phyloP scores from a whole-genome alignment of 805 yeast species.

The Nakazawaea ishiwadae region DNA sequence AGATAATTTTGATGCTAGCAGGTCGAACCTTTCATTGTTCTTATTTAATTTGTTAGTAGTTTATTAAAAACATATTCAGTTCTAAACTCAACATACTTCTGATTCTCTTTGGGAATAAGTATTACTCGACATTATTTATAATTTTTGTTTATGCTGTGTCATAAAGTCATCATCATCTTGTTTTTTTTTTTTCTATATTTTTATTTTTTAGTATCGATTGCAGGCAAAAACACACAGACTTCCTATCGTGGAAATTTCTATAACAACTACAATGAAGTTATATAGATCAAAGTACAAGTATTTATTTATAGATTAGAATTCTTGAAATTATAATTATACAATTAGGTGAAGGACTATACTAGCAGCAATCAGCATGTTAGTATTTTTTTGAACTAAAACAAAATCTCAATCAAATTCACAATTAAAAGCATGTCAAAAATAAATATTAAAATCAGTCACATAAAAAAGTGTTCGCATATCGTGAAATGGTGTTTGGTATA shows the following conservation, averaged over 20 bases:
- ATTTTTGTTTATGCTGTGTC: not conserved
- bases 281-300: not conserved
- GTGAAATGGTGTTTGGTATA: conserved; percentile 19
- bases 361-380: not conserved
- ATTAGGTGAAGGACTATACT: too few relatives aligned
- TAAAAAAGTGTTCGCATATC: conserved; percentile 29
- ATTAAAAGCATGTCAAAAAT: not conserved
- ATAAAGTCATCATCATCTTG: conserved; percentile 10
- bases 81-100: conserved; percentile 12
- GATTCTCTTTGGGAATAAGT: conserved; percentile 25
- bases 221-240: too few relatives aligned
- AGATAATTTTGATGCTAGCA: conserved; percentile 60
- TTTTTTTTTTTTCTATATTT: not conserved
- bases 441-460: conserved; percentile 13
- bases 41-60: conserved; percentile 25
- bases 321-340: not conserved
- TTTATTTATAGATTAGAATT: too few relatives aligned
- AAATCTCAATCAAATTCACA: not conserved
- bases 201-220: too few relatives aligned
- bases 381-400: conserved; percentile 17
- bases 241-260: conserved; percentile 39
- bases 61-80: not conserved
- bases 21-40: conserved; percentile 61
- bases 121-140: conserved; percentile 18
- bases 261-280: too few relatives aligned